Evolutionary conservation across 805 yeast genomes (phyloP), one percentile per base, ranked within the genome.

Genomic region (Wickerhamiella occidentalis): DNA sequence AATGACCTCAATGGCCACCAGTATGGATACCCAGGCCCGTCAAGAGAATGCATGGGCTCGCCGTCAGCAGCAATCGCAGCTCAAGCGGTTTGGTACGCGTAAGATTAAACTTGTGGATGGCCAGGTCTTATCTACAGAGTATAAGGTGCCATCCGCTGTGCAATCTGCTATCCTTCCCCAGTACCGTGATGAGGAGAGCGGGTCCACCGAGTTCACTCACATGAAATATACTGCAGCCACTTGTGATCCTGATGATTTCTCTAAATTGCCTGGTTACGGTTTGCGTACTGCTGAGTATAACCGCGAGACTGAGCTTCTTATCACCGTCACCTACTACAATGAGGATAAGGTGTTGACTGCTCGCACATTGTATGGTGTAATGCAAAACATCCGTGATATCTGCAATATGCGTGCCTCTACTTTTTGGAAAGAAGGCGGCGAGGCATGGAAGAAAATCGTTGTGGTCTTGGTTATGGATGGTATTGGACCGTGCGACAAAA

Each of bases 401-500:
- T 74, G 77, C 72, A 72, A 62, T 61, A 70, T 54, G 58, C 75
- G 62, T 63, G 56, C 61, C 33, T 64, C 72, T 58, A 48, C 68
- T 66, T 65, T 73, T 68, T 56, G 71, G 76, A 52, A 72, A 62
- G 55, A 76, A 65, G 76, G 74, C 66, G 61, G 73, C 54, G 56
- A 73, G 64, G 56, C 71, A 8, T 83, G 92, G 84, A 75, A 79
- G 56, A 78, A 78, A 56, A 71, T 79, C 40, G 80, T 77, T 18
- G 84, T 79, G 26, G 74, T 79, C 40, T 63, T 79, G 45, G 79
- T 79, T 25, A 72, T 77, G 68, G 84, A 79, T 56, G 84, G 84
- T 29, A 71, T 81, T 51, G 77, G 78, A 38, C 79, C 80, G 42
- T 76, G 79, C 58, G 79, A 79, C 59, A 78, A 77, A 55, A 65